Evolutionary conservation across 179 eudicot genomes (phyloP).

Genomic region (Drosera spatulata): DNA sequence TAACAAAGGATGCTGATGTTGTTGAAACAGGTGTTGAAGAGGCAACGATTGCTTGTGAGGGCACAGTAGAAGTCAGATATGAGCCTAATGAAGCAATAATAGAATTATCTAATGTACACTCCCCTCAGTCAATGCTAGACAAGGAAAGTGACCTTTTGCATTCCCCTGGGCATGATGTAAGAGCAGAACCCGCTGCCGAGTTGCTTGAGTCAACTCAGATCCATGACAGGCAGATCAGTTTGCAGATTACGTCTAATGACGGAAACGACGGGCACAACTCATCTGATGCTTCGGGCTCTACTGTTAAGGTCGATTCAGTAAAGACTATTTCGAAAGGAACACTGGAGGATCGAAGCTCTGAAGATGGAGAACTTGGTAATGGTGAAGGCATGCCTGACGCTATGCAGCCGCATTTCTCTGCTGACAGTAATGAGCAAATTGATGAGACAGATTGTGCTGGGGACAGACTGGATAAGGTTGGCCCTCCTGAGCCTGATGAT

Average conservation of each 20-base stretch:
- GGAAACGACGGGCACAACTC: constrained; percentile 15
- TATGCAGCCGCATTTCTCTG: constrained; percentile 9
- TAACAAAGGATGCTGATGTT: constrained; percentile 12
- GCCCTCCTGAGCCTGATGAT: constrained; percentile 15
- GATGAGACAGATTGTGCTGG: constrained; percentile 15
- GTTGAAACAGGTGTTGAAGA: constrained; percentile 21
- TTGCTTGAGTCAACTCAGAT: constrained; percentile 11
- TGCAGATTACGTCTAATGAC: constrained; percentile 10
- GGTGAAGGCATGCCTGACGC: constrained; percentile 16
- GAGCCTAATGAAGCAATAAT: constrained; percentile 6
- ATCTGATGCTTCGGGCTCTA: constrained; percentile 17
- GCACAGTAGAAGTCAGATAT: constrained; percentile 2
- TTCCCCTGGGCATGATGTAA: constrained; percentile 11
- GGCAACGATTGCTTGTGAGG: constrained; percentile 11
- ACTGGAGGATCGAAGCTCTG: constrained; percentile 11
- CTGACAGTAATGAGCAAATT: constrained; percentile 17
- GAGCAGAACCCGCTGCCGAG: constrained; percentile 13
- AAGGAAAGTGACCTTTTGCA: constrained; percentile 21
- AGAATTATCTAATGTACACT: constrained; percentile 7
- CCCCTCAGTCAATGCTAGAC: constrained; percentile 3
- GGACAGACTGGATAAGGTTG: constrained; percentile 14
- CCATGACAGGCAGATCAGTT: constrained; percentile 15
- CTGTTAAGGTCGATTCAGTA: constrained; percentile 14
- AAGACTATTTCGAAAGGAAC: constrained; percentile 20
- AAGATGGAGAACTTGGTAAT: constrained; percentile 13